Base-by-base conservation (phyloP, 768 basidiomycete genomes). In the Naganishia kalamii region DNA sequence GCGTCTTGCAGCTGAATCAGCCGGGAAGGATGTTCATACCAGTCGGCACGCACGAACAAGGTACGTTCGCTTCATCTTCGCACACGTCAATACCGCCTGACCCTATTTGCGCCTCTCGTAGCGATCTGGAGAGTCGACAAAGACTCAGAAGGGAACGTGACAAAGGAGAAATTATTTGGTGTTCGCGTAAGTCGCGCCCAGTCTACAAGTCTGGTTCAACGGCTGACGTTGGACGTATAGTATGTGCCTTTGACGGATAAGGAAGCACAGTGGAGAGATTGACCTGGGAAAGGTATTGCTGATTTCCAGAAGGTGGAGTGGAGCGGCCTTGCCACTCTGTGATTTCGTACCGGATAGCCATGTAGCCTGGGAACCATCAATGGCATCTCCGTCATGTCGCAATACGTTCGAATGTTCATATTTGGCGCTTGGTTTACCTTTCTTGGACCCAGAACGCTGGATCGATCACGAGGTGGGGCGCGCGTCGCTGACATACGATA, bases 11-110 rank as follows among this genome's bases (percentile, higher is more conserved):
- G 25, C 32, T 50, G n/a, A n/a, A 54, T n/a, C 25, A n/a, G 21
- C 77, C 77, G 0, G 80, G 80, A 0, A 60, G 79, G 32, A 91
- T 97, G 88, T 93, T 97, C 80, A 90, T 97, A 60, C 93, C 93
- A 1, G 87, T 97, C 15, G 93, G 92, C 2, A 82, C 80, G 1
- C 71, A 77, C 15, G 69, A 69, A 15, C 86, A 88, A 68, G 71
- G 73, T 74, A 23, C 13, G 54, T 49, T 25, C 21, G 7, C 19
- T 52, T 19, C 15, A 27, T 41, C 4, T 27, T 15, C 19, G 30
- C 13, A 6, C 57, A 12, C 21, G 8, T 7, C 11, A 6, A 19
- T 43, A 43, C 23, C 15, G 10, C 25, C 32, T 60, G 41, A 48
- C 12, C 12, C 12, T 40, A 8, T 17, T 40, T 7, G 37, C 17